These are phyloP conservation scores for Theobroma cacao DNA, from an alignment of 345 rosid genomes.

Conservation along the genomic window DNA sequence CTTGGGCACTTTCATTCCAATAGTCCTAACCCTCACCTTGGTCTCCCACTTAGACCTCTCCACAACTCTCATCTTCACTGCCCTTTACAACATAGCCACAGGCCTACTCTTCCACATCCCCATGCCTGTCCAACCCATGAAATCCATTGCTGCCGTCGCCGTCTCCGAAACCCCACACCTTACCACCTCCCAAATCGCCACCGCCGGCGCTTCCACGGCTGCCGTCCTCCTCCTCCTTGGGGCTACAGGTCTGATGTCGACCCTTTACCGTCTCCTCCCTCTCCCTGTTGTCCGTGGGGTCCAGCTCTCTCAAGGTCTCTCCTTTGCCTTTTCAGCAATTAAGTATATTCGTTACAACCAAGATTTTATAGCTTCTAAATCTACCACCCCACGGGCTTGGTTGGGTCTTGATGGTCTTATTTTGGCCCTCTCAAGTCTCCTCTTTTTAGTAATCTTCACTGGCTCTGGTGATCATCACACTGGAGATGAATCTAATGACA, in stretches of 20 bases:
- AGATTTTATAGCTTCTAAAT: conserved; percentile 53
- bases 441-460: conserved; percentile 59
- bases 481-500: not conserved
- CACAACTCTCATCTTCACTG: conserved; percentile 72
- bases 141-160: conserved; percentile 83
- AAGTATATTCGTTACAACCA: conserved; percentile 73
- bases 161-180: conserved; percentile 70
- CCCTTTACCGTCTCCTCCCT: conserved; percentile 65
- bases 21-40: conserved; percentile 60
- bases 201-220: conserved; percentile 66
- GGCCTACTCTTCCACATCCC: conserved; percentile 82
- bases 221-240: conserved; percentile 62
- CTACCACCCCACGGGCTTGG: conserved; percentile 67
- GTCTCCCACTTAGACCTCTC: conserved; percentile 72
- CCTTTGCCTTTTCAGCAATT: conserved; percentile 84
- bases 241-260: conserved; percentile 70
- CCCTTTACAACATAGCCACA: conserved; percentile 66
- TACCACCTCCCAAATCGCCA: conserved; percentile 58
- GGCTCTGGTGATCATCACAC: conserved; percentile 50
- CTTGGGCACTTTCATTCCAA: conserved; percentile 81
- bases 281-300: conserved; percentile 92
- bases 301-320: conserved; percentile 92
- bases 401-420: conserved; percentile 75
- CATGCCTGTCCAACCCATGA: conserved; percentile 91
- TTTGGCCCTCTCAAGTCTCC: conserved; percentile 52